Evolutionary conservation across 352 stramenopile genomes (phyloP).

Genomic region (Phytopythium helicoides): DNA sequence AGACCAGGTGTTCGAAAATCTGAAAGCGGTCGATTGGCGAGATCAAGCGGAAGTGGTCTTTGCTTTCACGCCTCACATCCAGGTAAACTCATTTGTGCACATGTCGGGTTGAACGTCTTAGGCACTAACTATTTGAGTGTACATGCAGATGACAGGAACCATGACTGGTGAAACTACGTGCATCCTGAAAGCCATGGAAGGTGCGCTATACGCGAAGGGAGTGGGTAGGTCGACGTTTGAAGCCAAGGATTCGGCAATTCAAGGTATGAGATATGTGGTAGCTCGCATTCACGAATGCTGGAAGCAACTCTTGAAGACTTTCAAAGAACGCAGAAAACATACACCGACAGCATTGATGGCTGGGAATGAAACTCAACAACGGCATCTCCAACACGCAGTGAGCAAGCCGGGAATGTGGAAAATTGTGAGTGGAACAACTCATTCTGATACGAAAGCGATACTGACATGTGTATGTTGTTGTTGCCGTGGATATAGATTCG

Average conservation of each 20-base stretch:
- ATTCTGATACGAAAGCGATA: no score
- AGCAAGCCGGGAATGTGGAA: background rate
- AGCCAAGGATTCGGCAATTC: slow-evolving; percentile 26
- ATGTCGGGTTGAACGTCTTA: no score
- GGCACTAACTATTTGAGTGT: background rate
- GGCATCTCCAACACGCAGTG: slow-evolving; percentile 19
- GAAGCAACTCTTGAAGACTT: slow-evolving; percentile 42
- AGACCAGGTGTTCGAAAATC: slow-evolving; percentile 24
- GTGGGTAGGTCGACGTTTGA: slow-evolving; percentile 28
- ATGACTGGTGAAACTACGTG: slow-evolving; percentile 4
- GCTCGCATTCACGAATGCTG: slow-evolving; percentile 47
- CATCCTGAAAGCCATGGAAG: slow-evolving; percentile 12
- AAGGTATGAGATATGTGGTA: slow-evolving; percentile 31
- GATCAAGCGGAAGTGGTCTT: slow-evolving; percentile 12
- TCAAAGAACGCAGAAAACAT: slow-evolving; percentile 37
- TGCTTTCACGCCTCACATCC: slow-evolving; percentile 17
- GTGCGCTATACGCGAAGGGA: slow-evolving; percentile 23
- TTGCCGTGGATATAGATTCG: slow-evolving; percentile 13
- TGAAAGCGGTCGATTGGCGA: slow-evolving; percentile 47
- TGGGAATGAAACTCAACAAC: slow-evolving; percentile 59
- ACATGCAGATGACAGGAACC: slow-evolving; percentile 20
- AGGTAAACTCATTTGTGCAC: slow-evolving; percentile 18
- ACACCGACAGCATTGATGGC: slow-evolving; percentile 61
- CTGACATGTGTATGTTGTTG: background rate
- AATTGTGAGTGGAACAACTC: no score